Conservation (phyloP, 371 early-diverging fungal species). For the Coemansia sp. region DNA sequence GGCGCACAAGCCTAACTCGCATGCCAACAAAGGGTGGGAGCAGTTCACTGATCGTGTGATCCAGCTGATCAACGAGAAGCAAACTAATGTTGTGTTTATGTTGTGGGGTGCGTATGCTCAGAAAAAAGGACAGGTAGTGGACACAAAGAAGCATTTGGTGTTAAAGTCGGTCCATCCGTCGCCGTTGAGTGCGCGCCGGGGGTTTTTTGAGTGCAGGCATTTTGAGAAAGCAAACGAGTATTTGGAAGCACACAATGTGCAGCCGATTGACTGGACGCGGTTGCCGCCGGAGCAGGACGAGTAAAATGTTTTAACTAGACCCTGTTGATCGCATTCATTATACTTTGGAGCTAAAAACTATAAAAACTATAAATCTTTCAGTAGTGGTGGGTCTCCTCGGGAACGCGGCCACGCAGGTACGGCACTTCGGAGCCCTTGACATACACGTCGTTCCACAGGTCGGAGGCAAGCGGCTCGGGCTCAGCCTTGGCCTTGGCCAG, state of each 20-base stretch:
- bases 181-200: constrained; percentile 86
- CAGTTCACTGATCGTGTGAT: constrained; percentile 87
- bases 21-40: constrained; percentile 90
- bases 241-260: constrained; percentile 61
- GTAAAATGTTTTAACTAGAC: too few species aligned
- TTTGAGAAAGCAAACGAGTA: constrained; percentile 94
- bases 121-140: constrained; percentile 28
- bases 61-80: constrained; percentile 63
- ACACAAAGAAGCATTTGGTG: constrained; percentile 76
- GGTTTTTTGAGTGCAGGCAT: constrained; percentile 88
- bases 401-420: constrained; percentile 76
- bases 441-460: constrained; percentile 85
- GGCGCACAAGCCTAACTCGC: constrained; percentile 80
- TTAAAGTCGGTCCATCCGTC: constrained; percentile 92
- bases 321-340: too few species aligned
- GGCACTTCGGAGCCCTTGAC: constrained; percentile 70
- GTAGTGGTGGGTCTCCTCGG: constrained; percentile 67
- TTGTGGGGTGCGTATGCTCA: constrained; percentile 83
- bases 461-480: constrained; percentile 72
- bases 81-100: constrained; percentile 84
- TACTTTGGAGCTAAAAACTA: too few species aligned
- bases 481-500: constrained; percentile 80
- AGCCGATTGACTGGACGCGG: constrained; percentile 70
- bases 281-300: constrained; percentile 13
- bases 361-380: constrained; percentile 10